Conservation (phyloP, 768 basidiomycete species). For the Suillus clintonianus region DNA sequence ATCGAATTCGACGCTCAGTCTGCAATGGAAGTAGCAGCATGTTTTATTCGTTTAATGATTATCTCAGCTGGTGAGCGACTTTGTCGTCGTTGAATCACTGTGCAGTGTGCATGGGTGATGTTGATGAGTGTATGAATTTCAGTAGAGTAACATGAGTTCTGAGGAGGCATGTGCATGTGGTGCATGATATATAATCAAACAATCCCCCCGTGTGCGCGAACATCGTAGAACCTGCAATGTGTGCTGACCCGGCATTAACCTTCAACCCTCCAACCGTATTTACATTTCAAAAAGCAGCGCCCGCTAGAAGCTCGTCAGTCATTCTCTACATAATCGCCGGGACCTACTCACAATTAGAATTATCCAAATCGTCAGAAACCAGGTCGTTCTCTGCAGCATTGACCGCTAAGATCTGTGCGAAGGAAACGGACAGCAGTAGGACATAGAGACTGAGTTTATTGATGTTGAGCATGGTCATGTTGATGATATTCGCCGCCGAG, state of each 20-base stretch:
- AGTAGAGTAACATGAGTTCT: background rate
- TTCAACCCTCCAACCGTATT: background rate
- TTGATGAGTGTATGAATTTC: no score
- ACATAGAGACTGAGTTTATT: background rate
- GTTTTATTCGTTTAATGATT: background rate
- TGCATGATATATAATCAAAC: no score
- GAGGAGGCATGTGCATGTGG: background rate
- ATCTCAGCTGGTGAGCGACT: slow-evolving; percentile 37
- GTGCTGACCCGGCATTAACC: background rate
- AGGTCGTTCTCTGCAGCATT: background rate
- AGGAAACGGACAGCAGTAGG: background rate
- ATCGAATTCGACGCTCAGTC: slow-evolving; percentile 4
- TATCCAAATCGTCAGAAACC: background rate
- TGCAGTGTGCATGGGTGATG: background rate
- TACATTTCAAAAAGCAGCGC: background rate
- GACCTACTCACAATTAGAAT: background rate
- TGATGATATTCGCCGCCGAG: background rate
- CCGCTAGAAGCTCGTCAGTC: background rate
- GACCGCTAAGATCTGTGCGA: background rate
- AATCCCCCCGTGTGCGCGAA: background rate
- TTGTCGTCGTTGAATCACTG: slow-evolving; percentile 25
- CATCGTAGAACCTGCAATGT: background rate
- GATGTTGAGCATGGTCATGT: background rate
- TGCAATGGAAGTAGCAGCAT: slow-evolving; percentile 49
- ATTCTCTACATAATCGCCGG: background rate